phyloP scores from a whole-genome alignment of 2,329 filamentous ascomycete genomes.

The Penicillium brevicompactum region DNA sequence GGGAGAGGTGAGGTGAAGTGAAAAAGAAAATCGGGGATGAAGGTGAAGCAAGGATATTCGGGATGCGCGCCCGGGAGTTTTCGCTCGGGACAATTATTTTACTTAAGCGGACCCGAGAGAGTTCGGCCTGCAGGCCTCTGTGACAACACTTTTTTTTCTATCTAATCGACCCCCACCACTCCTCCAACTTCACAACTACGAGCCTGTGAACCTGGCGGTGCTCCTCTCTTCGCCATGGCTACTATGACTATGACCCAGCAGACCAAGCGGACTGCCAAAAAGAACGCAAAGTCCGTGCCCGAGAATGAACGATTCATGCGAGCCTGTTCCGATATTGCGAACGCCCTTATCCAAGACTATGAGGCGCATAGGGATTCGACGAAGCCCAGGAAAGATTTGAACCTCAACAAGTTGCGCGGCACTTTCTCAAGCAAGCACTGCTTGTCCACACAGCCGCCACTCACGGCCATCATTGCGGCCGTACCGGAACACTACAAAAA shows the following conservation, averaged over 20 bases:
- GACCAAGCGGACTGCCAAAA: slow-evolving; percentile 57
- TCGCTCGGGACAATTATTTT: slow-evolving; percentile 40
- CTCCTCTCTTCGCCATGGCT: slow-evolving; percentile 55
- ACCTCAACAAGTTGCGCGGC: slow-evolving; percentile 83
- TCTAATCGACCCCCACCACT: slow-evolving; percentile 22
- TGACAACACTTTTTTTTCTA: slow-evolving; percentile 26
- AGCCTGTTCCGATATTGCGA: slow-evolving; percentile 94
- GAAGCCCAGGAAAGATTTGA: slow-evolving; percentile 79
- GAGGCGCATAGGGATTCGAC: slow-evolving; percentile 75
- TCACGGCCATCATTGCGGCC: slow-evolving; percentile 96
- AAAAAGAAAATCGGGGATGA: slow-evolving; percentile 21
- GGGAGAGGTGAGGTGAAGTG: slow-evolving; percentile 18
- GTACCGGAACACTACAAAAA: slow-evolving; percentile 99
- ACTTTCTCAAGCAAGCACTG: slow-evolving; percentile 92
- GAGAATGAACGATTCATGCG: slow-evolving; percentile 94
- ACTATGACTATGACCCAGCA: slow-evolving; percentile 63
- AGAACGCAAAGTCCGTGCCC: slow-evolving; percentile 75
- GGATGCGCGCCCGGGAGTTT: slow-evolving; percentile 34
- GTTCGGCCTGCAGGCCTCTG: slow-evolving; percentile 30
- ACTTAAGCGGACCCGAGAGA: slow-evolving; percentile 39
- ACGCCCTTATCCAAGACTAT: slow-evolving; percentile 90
- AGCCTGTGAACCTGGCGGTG: slow-evolving; percentile 4
- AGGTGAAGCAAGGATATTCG: slow-evolving; percentile 25
- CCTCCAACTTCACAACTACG: background rate
- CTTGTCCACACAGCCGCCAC: slow-evolving; percentile 80